A percentile compares a stretch with the other conserved stretches of the same genome.
Evolutionary conservation across 2,329 filamentous ascomycete species (phyloP).

Genomic region (Ramichloridium luteum): DNA sequence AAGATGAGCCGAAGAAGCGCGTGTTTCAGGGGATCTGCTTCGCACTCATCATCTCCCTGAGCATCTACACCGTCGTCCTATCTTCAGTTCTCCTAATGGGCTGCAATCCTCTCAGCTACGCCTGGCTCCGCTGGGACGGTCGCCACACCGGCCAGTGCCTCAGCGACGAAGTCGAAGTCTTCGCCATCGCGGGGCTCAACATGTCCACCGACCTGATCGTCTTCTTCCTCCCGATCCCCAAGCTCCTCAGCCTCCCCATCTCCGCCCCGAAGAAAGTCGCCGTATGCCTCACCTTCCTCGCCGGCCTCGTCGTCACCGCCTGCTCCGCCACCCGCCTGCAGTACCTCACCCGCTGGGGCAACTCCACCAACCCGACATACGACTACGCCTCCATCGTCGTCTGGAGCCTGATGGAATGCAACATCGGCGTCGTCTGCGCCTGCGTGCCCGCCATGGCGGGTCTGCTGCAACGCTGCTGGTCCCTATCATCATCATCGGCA

Average conservation of each 20-base stretch:
- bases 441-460: conserved; percentile 16
- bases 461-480: conserved; percentile 8
- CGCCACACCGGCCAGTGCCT: conserved; percentile 5
- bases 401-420: conserved; percentile 14
- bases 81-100: too few relatives aligned
- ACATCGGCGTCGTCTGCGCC: conserved; percentile 13
- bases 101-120: conserved; percentile 9
- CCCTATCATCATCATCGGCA: too few relatives aligned
- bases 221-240: conserved; percentile 6
- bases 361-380: conserved; percentile 10
- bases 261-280: conserved; percentile 4
- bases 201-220: conserved; percentile 7
- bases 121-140: conserved; percentile 9
- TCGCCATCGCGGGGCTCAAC: conserved; percentile 7
- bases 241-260: conserved; percentile 4
- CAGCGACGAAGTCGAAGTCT: conserved; percentile 4
- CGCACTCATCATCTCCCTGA: too few relatives aligned
- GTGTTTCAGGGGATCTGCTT: too few relatives aligned
- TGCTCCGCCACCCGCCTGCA: conserved; percentile 11
- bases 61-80: too few relatives aligned
- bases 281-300: conserved; percentile 5
- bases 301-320: conserved; percentile 12
- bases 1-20: too few relatives aligned
- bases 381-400: conserved; percentile 11
- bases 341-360: conserved; percentile 6